Conservation (phyloP, 805 yeast species). For the Candida sithepensis region DNA sequence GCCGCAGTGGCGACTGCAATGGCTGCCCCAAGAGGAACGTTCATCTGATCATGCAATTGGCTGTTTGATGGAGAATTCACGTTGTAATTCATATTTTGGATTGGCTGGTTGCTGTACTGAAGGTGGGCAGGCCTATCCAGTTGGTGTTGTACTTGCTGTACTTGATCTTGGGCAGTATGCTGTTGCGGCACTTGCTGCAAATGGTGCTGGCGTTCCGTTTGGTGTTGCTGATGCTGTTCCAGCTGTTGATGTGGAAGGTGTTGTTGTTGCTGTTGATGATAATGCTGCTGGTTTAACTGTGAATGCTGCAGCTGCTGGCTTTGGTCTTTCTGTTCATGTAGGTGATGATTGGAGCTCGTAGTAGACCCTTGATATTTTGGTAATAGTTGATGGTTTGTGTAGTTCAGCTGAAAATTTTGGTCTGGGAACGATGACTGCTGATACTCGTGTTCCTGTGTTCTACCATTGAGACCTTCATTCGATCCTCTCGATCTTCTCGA, state of each 20-base stretch:
- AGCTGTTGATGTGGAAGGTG: slow-evolving; percentile 1
- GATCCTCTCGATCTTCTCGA: neutral
- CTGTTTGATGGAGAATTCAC: neutral
- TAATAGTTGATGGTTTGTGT: slow-evolving; percentile 1
- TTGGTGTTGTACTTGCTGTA: slow-evolving; percentile 6
- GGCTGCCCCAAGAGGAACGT: neutral
- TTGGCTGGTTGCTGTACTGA: neutral
- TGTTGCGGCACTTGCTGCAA: slow-evolving; percentile 7
- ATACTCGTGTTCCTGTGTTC: neutral
- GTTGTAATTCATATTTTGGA: neutral
- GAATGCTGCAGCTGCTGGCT: neutral
- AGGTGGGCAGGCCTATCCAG: neutral
- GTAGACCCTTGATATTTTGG: neutral
- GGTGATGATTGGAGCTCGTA: neutral
- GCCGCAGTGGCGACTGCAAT: slow-evolving; percentile 1
- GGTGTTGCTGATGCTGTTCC: slow-evolving; percentile 5
- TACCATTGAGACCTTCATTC: no score
- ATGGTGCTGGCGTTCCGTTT: no score
- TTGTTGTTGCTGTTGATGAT: neutral
- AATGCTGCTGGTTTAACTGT: neutral
- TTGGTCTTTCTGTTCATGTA: neutral
- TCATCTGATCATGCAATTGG: slow-evolving; percentile 4
- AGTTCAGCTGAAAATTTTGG: neutral
- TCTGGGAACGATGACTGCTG: neutral
- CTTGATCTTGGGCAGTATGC: no score